Percentiles rank a stretch among this genome's conserved stretches.
These are phyloP conservation scores for Mycosphaerella arachidis DNA, from an alignment of 2,329 filamentous ascomycete species.

Conservation along the genomic window DNA sequence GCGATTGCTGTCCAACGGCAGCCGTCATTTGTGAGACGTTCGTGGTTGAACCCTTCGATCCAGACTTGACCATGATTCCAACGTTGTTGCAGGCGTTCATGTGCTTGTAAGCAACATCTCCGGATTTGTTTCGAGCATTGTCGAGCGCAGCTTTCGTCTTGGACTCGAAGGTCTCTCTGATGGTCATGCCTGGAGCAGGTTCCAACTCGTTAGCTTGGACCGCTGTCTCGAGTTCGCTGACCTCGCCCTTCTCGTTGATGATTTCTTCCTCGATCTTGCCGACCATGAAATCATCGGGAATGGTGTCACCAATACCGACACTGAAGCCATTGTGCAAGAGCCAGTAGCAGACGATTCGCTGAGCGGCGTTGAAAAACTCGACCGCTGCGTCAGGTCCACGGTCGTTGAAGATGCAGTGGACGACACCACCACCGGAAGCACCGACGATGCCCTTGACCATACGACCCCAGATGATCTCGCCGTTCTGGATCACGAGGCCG, in stretches of 20 bases:
- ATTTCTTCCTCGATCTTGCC: conserved; percentile 79
- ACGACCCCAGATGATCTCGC: conserved; percentile 84
- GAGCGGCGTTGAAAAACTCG: conserved; percentile 91
- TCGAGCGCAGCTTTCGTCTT: conserved; percentile 93
- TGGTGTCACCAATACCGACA: conserved; percentile 97
- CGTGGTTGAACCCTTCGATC: conserved; percentile 97
- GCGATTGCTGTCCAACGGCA: conserved; percentile 93
- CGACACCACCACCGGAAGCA: conserved; percentile 81
- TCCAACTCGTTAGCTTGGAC: conserved; percentile 87
- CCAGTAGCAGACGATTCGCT: conserved; percentile 96
- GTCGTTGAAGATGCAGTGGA: conserved; percentile 96
- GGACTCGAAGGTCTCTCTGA: conserved; percentile 96
- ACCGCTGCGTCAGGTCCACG: conserved; percentile 81
- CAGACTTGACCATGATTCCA: conserved; percentile 90
- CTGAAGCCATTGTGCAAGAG: conserved; percentile 93
- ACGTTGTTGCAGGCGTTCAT: conserved; percentile 96
- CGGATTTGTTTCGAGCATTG: conserved; percentile 91
- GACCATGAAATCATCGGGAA: conserved; percentile 82
- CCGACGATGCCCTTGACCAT: conserved; percentile 93
- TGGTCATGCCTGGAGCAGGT: conserved; percentile 94
- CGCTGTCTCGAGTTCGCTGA: conserved; percentile 66
- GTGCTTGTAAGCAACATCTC: conserved; percentile 85
- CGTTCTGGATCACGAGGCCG: conserved; percentile 72
- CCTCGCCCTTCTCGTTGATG: conserved; percentile 73
- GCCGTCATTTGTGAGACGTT: conserved; percentile 99